Conservation (phyloP, 805 yeast species). For the Lipomyces spencermartinsiae region DNA sequence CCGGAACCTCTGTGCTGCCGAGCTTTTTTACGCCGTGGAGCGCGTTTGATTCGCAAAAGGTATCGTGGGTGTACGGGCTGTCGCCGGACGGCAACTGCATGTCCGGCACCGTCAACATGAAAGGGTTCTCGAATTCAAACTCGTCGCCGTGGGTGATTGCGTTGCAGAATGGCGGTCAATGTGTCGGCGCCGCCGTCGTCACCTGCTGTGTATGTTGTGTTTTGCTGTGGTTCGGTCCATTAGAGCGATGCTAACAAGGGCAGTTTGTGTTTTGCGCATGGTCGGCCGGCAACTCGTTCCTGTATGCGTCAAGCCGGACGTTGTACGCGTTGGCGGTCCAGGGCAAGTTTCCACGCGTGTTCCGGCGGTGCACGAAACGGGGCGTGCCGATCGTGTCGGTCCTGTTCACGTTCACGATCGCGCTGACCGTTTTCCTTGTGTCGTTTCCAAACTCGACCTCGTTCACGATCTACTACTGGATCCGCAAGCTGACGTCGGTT, state of each 20-base stretch:
- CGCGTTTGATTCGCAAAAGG: conserved; percentile 55
- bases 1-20: conserved; percentile 25
- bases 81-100: conserved; percentile 24
- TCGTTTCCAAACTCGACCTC: conserved; percentile 34
- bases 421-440: conserved; percentile 34
- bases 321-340: conserved; percentile 70
- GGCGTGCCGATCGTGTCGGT: conserved; percentile 85
- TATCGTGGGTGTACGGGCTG: conserved; percentile 20
- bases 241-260: neutral
- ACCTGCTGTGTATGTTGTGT: conserved; percentile 49
- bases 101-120: conserved; percentile 25
- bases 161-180: conserved; percentile 67
- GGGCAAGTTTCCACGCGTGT: conserved; percentile 66
- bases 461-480: conserved; percentile 39
- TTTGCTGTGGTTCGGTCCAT: neutral
- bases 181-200: conserved; percentile 72
- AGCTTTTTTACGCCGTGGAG: conserved; percentile 34
- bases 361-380: conserved; percentile 71
- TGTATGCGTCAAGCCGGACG: conserved; percentile 74
- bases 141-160: conserved; percentile 83
- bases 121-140: conserved; percentile 56
- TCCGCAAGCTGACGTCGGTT: conserved; percentile 37
- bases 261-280: conserved; percentile 50
- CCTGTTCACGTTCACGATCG: conserved; percentile 54
- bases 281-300: conserved; percentile 76